Percentiles rank a stretch among this genome's conserved stretches.
phyloP scores from a whole-genome alignment of 805 yeast species.

The Alloascoidea africana region DNA sequence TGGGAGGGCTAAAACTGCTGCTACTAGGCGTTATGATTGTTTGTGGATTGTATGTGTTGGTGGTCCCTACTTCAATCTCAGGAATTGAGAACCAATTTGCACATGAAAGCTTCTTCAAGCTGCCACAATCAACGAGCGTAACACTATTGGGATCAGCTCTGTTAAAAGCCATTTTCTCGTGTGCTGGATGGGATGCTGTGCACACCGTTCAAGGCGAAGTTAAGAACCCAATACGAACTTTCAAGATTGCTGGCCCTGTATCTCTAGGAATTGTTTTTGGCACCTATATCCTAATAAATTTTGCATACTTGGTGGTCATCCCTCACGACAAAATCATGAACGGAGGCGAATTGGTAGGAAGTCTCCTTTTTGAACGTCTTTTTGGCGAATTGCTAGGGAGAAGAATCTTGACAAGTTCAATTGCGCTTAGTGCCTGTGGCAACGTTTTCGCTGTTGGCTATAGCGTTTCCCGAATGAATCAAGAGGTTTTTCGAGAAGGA shows the following conservation, averaged over 20 bases:
- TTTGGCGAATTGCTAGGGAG: constrained; percentile 38
- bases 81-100: constrained; percentile 28
- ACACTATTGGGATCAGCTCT: constrained; percentile 39
- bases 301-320: constrained; percentile 40
- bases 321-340: constrained; percentile 35
- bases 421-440: constrained; percentile 48
- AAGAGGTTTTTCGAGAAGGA: constrained; percentile 52
- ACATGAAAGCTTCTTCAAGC: constrained; percentile 17
- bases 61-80: constrained; percentile 28
- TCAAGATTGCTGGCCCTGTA: constrained; percentile 45
- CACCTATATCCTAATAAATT: constrained; percentile 35
- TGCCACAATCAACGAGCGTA: constrained; percentile 20
- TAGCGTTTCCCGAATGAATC: constrained; percentile 44
- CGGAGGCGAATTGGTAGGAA: constrained; percentile 46
- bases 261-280: constrained; percentile 31
- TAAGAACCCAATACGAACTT: constrained; percentile 39
- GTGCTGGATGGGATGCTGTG: constrained; percentile 48
- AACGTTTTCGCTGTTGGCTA: constrained; percentile 48
- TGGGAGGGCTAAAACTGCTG: constrained; percentile 46
- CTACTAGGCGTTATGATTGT: constrained; percentile 37
- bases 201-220: constrained; percentile 49
- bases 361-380: constrained; percentile 37
- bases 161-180: constrained; percentile 42
- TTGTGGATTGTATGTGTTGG: constrained; percentile 41
- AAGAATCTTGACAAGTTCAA: constrained; percentile 36